Evolutionary conservation across 1,284 basidiomycete species (phyloP).

Genomic region (Trametes sp.): DNA sequence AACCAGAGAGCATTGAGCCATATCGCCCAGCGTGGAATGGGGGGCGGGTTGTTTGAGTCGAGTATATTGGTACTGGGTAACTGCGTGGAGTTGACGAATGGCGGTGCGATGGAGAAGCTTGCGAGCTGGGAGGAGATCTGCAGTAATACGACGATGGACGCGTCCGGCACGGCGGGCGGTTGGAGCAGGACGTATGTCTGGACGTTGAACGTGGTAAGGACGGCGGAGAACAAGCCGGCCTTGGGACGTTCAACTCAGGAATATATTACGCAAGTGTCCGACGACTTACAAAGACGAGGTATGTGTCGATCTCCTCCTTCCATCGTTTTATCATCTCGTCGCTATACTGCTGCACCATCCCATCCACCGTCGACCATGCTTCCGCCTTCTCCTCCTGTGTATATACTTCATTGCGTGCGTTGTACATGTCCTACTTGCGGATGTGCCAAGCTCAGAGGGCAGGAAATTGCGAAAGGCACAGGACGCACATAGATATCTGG

Average conservation of each 20-base stretch:
- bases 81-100: conserved; percentile 20
- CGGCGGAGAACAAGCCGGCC: conserved; percentile 24
- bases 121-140: conserved; percentile 14
- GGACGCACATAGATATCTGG: too few relatives aligned
- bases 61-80: too few relatives aligned
- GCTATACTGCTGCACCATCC: conserved; percentile 7
- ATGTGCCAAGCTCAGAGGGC: too few relatives aligned
- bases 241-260: background rate
- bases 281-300: conserved; percentile 20
- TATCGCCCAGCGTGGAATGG: conserved; percentile 2
- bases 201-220: conserved; percentile 18
- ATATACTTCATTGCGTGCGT: background rate
- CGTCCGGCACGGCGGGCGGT: conserved; percentile 9
- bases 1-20: conserved; percentile 29
- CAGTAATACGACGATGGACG: conserved; percentile 1
- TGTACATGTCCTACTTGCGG: background rate
- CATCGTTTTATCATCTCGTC: conserved; percentile 19
- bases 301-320: conserved; percentile 23
- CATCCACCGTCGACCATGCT: conserved; percentile 8
- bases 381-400: conserved; percentile 5
- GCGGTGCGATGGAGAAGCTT: conserved; percentile 15
- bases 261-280: too few relatives aligned
- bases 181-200: conserved; percentile 18
- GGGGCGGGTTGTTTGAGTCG: too few relatives aligned
- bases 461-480: too few relatives aligned